Conservation (phyloP, 2,329 filamentous ascomycete species). For the Cryphonectria japonica region DNA sequence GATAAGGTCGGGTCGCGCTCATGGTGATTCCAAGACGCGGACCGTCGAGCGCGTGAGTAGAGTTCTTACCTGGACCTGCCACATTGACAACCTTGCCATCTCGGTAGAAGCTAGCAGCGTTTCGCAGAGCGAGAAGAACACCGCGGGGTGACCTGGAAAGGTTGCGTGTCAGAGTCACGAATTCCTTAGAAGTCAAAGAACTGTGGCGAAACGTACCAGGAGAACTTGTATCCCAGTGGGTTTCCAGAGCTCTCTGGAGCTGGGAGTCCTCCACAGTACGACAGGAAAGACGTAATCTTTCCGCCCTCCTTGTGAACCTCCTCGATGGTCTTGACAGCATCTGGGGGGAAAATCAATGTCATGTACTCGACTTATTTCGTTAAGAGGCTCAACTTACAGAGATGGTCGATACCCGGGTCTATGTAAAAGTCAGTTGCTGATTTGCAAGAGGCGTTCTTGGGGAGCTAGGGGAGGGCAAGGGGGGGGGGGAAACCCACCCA, state of each 20-base stretch:
- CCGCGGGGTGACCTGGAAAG: conserved; percentile 65
- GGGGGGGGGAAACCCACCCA: conserved; percentile 68
- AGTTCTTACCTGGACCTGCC: conserved; percentile 40
- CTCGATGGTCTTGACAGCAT: conserved; percentile 86
- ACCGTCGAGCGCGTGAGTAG: neutral
- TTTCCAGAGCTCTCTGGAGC: conserved; percentile 78
- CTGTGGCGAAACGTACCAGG: conserved; percentile 46
- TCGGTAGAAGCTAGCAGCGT: conserved; percentile 81
- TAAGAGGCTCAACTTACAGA: conserved; percentile 36
- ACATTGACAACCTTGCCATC: conserved; percentile 76
- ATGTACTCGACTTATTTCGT: neutral
- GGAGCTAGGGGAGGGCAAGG: too few relatives aligned
- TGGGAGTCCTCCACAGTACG: conserved; percentile 82
- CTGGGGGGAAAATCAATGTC: neutral
- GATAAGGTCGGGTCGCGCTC: neutral
- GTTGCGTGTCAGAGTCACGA: neutral
- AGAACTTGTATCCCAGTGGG: conserved; percentile 90
- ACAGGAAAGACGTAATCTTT: conserved; percentile 81
- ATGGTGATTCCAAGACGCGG: too few relatives aligned
- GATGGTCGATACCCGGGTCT: conserved; percentile 74
- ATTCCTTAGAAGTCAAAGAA: too few relatives aligned
- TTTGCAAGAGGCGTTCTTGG: neutral
- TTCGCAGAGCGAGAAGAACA: conserved; percentile 84
- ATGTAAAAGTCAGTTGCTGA: neutral
- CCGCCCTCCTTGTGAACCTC: conserved; percentile 86